Percentiles rank a stretch among this genome's conserved stretches.
phyloP scores from a whole-genome alignment of 352 stramenopile genomes.

The Pythium vanterpoolii region DNA sequence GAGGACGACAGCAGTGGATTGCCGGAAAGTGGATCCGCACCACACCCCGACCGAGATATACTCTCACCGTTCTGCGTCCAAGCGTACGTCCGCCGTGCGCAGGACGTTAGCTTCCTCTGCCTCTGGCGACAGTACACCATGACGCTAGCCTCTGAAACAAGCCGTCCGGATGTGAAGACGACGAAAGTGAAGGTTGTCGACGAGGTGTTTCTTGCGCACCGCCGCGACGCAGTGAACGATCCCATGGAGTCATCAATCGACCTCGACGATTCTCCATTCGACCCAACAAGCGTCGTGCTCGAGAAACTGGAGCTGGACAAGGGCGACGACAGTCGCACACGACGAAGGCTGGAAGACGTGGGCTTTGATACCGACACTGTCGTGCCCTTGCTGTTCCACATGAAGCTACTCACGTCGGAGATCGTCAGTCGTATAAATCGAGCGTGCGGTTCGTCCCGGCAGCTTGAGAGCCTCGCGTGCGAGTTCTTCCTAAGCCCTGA shows the following conservation, averaged over 20 bases:
- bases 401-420: constrained; percentile 53
- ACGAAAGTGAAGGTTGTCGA: not conserved
- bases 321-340: not conserved
- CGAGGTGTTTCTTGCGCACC: constrained; percentile 6
- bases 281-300: not conserved
- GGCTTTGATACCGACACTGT: constrained; percentile 44
- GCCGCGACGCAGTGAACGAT: not conserved
- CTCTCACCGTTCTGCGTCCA: constrained; percentile 40
- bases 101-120: constrained; percentile 34
- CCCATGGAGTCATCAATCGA: not conserved
- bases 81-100: constrained; percentile 27
- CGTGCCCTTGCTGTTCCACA: constrained; percentile 45
- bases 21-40: not conserved
- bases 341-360: constrained; percentile 14
- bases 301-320: constrained; percentile 5
- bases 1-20: not conserved
- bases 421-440: constrained; percentile 54
- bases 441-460: constrained; percentile 19
- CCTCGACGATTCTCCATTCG: not conserved
- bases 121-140: constrained; percentile 29
- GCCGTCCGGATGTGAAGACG: not conserved
- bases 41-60: not conserved
- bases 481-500: constrained; percentile 51
- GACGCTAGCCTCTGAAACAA: not conserved
- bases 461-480: constrained; percentile 34